Base-by-base conservation (phyloP, 192 early-diverging fungal genomes). In the Jimgerdemannia flammicorona region DNA sequence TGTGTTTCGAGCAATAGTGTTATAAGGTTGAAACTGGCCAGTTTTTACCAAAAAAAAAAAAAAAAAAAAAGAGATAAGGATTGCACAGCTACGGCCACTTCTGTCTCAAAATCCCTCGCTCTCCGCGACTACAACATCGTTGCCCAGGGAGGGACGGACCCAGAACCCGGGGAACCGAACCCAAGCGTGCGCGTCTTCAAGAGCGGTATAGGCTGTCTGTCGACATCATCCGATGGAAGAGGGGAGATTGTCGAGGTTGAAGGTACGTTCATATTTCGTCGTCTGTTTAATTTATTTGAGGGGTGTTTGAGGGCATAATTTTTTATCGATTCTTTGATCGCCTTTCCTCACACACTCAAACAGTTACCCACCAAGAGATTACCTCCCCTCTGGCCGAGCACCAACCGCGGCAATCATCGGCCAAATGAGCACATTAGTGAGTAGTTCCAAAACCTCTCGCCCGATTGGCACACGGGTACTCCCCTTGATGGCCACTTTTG, bases 31-130 rank as follows among this genome's bases (percentile, higher is more conserved):
- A 29, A 29, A 29, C 29, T 29, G 29, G 0, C 29, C 29, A 29
- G 29, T 29, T 29, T 29, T 29, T n/a, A n/a, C n/a, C n/a, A n/a
- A n/a, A n/a, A n/a, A n/a, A n/a, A n/a, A n/a, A n/a, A n/a, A n/a
- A n/a, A n/a, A n/a, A n/a, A n/a, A n/a, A n/a, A n/a, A n/a, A n/a
- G n/a, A n/a, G n/a, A n/a, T n/a, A n/a, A n/a, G n/a, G n/a, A n/a
- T n/a, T n/a, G n/a, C n/a, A n/a, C 63, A 85, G 90, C 4, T 89
- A 91, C 79, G 90, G 90, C 75, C 90, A 91, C 71, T 89, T 90
- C 71, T 91, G 89, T 90, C 4, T 88, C 88, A 0, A 87, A 87
- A 75, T 82, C 66, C 78, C 42, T 81, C 44, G 19, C 81, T 41
- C 63, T 91, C 82, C 68, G 84, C 59, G 75, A 85, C 20, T 41